Evolutionary conservation across 192 early-diverging fungal genomes (phyloP).

Genomic region (Backusella australiensis): DNA sequence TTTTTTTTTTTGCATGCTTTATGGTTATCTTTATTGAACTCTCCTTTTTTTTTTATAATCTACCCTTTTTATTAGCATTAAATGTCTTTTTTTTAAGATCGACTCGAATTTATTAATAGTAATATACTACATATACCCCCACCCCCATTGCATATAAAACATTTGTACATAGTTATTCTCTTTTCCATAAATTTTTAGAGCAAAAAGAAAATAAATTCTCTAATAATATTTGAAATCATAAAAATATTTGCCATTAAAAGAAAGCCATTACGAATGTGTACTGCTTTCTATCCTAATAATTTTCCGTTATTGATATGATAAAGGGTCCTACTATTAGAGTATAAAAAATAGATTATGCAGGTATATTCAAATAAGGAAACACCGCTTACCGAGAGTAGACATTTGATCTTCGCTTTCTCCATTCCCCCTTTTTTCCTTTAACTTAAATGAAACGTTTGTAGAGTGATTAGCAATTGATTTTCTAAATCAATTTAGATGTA

Average conservation of each 20-base stretch:
- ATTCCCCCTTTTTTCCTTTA: not conserved
- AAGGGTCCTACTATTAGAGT: conserved; percentile 8
- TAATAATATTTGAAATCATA: not conserved
- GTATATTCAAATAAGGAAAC: not conserved
- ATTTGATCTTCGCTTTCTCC: conserved; percentile 1
- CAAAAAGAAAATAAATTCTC: conserved; percentile 1
- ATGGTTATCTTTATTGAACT: conserved; percentile 7
- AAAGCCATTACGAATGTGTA: not conserved
- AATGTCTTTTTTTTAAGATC: conserved; percentile 8
- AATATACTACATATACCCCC: conserved; percentile 5
- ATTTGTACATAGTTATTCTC: not conserved
- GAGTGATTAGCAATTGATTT: not conserved
- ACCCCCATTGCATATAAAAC: not conserved
- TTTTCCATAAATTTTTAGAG: not conserved
- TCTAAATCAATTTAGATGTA: not conserved
- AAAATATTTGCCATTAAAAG: not conserved
- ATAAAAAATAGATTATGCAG: not conserved
- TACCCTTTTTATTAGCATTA: conserved; percentile 11
- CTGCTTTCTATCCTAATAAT: not conserved
- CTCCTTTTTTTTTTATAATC: not conserved
- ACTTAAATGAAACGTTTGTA: not conserved
- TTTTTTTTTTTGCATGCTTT: conserved; percentile 1
- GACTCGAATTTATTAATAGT: conserved; percentile 4
- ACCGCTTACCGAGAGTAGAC: not conserved
- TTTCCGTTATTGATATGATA: not conserved